A percentile compares a stretch with the other conserved stretches of the same genome.
These are phyloP conservation scores for Trichophaea hybrida DNA, from an alignment of 2,329 filamentous ascomycete species.

Conservation along the genomic window DNA sequence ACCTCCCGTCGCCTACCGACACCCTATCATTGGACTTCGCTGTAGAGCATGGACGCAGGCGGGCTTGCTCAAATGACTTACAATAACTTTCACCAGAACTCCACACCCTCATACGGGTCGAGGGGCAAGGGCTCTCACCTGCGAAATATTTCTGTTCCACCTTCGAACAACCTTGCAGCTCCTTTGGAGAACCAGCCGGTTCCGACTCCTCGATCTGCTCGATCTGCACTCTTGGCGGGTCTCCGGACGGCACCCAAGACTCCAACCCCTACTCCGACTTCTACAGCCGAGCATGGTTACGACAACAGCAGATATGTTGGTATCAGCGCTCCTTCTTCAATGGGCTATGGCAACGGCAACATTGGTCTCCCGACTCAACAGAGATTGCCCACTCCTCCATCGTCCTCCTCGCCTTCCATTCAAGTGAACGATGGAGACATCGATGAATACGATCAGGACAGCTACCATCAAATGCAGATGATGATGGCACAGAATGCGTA, in stretches of 20 bases:
- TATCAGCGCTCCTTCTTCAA: background rate
- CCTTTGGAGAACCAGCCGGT: slow-evolving; percentile 47
- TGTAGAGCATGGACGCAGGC: slow-evolving; percentile 71
- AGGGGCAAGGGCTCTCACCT: slow-evolving; percentile 53
- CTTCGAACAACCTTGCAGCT: slow-evolving; percentile 44
- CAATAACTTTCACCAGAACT: slow-evolving; percentile 51
- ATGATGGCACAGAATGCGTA: slow-evolving; percentile 4
- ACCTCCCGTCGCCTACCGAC: slow-evolving; percentile 23
- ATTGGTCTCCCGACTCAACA: slow-evolving; percentile 29
- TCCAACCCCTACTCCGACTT: slow-evolving; percentile 53
- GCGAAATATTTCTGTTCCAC: slow-evolving; percentile 63
- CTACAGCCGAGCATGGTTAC: slow-evolving; percentile 38
- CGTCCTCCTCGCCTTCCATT: slow-evolving; percentile 19
- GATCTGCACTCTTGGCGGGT: slow-evolving; percentile 84
- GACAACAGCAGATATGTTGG: slow-evolving; percentile 16
- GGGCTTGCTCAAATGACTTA: slow-evolving; percentile 99
- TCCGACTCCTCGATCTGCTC: slow-evolving; percentile 80
- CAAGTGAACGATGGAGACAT: slow-evolving; percentile 22
- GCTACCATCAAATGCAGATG: slow-evolving; percentile 62
- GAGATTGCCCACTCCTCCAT: slow-evolving; percentile 24
- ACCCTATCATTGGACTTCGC: slow-evolving; percentile 25
- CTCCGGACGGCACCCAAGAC: slow-evolving; percentile 89
- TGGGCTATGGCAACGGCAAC: slow-evolving; percentile 11
- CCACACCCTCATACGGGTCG: slow-evolving; percentile 48
- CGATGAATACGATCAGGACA: slow-evolving; percentile 59